Evolutionary conservation across 2,329 filamentous ascomycete genomes (phyloP), one percentile per base, ranked within the genome.

Genomic region (Epichloe coenophiala): DNA sequence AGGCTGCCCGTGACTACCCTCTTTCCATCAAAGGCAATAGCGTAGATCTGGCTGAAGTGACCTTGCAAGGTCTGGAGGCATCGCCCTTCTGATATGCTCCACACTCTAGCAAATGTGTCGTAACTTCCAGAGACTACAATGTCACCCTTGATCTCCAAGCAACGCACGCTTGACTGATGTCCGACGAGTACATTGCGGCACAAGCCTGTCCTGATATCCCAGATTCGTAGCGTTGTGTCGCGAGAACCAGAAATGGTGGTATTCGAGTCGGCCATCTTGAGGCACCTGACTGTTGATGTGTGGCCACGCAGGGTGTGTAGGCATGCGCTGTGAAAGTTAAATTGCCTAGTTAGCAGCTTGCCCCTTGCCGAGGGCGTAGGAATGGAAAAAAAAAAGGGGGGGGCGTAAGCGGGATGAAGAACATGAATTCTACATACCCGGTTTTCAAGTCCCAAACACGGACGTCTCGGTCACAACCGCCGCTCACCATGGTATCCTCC

Each of bases 41-140:
- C 93, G 65, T 98, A 98, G 52, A 98, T 98, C 64, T 98, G 93
- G 64, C 91, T 97, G 69, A 96, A 98, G 68, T 98, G 93, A 0
- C 93, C 93, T 43, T 85, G 83, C 39, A 98, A 75, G 0, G 89
- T 96, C 58, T 91, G 84, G 50, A 97, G 72, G 65, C 93, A 98
- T 55, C 88, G 83, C 33, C 93, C 93, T 68, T 96, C 88, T 2
- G 88, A 95, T 48, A 98, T 97, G 66, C 88, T 96, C 93, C 93
- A 98, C 51, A 98, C 91, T 59, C 89, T 85, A 21, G 93, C 93
- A 21, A 88, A 96, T 6, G 93, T 96, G 65, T 98, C 93, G 68
- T 98, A 98, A 66, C 89, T 95, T 51, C 93, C 93, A 33, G 90
- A 96, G n/a, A 98, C 93, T 40, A 97, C 88, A 56, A 95, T 82